Evolutionary conservation across 306 rosid species (phyloP), one percentile per base, ranked within the genome.

Genomic region (Aeschynomene evenia): DNA sequence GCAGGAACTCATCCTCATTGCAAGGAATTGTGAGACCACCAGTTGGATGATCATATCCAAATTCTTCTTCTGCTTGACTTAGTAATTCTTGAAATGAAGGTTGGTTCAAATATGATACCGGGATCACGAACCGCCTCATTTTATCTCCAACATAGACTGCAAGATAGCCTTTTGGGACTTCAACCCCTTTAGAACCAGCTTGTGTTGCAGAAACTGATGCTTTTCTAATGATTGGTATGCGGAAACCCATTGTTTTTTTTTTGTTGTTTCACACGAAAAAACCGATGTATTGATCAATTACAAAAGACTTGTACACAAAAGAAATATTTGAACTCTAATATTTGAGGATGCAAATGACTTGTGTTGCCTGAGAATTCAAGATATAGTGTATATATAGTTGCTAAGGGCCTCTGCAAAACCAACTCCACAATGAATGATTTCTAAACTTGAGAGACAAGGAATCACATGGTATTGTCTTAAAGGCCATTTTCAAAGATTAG

Each of bases 221-320:
- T 6, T 37, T 22, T 77, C 22, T 46, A 4, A 42, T 31, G 13
- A 26, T 20, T n/a, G 79, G 76, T 1, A 75, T 26, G 24, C 6
- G 72, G 19, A 82, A 71, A 28, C 73, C 81, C 83, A 82, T 72
- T 67, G 22, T 19, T 65, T n/a, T 66, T 20, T 66, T 15, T 8
- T 26, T n/a, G 52, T 45, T 28, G n/a, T 31, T 31, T 20, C 46
- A 15, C 63, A 46, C 31, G 42, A 50, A 4, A 9, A 61, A 60
- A 40, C 46, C 4, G 40, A 42, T 24, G 18, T 29, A 9, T 24
- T 75, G 40, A 18, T 76, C 55, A n/a, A n/a, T n/a, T n/a, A 37
- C 28, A 71, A 52, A 50, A 42, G 29, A 71, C n/a, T n/a, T 37
- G 46, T 31, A 13, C 10, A 24, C 19, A 65, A 60, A 42, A 60